Percentiles rank a stretch among this genome's conserved stretches.
Conservation (phyloP, 2,329 filamentous ascomycete genomes). For the Pyrenophora graminea region DNA sequence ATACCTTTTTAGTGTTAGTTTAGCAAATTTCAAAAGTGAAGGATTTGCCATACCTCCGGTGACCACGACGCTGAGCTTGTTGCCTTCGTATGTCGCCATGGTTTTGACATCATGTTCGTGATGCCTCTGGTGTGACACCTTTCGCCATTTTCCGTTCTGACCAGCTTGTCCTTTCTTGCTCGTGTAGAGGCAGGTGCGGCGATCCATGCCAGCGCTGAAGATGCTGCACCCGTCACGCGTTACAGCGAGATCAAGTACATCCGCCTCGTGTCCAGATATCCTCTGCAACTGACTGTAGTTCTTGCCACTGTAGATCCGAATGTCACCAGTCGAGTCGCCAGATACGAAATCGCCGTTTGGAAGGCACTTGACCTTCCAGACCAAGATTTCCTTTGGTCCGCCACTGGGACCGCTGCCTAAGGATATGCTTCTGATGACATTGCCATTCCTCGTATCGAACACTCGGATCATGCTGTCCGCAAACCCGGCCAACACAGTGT, state of each 20-base stretch:
- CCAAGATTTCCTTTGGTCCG: constrained; percentile 81
- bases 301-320: constrained; percentile 91
- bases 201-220: constrained; percentile 89
- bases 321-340: constrained; percentile 90
- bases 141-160: constrained; percentile 69
- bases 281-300: constrained; percentile 87
- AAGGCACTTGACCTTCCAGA: constrained; percentile 91
- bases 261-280: constrained; percentile 83
- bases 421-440: constrained; percentile 79
- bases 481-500: constrained; percentile 85
- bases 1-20: constrained; percentile 61
- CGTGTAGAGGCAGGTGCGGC: constrained; percentile 81
- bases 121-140: constrained; percentile 82
- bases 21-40: neutral
- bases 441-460: constrained; percentile 81
- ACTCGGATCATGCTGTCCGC: constrained; percentile 95
- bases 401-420: constrained; percentile 77
- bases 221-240: constrained; percentile 81
- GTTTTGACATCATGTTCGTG: constrained; percentile 95
- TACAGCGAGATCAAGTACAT: constrained; percentile 84
- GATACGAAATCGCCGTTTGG: constrained; percentile 89
- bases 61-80: constrained; percentile 80
- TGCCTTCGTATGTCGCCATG: constrained; percentile 86
- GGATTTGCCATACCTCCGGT: constrained; percentile 73
- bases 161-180: constrained; percentile 34